Base-by-base conservation (phyloP, 2,329 filamentous ascomycete species). In the Botrytis elliptica region DNA sequence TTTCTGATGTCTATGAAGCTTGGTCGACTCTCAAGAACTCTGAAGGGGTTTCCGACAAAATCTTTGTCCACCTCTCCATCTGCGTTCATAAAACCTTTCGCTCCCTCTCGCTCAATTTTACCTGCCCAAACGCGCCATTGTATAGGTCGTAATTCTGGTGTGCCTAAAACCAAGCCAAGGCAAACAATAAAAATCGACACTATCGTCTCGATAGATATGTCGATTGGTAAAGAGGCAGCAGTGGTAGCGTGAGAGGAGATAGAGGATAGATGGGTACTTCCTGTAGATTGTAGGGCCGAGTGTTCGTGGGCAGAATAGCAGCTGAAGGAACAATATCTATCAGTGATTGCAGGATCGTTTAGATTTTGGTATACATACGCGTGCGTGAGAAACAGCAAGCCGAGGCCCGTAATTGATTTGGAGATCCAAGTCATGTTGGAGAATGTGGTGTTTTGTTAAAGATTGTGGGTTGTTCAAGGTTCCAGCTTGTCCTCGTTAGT, bases 261-360 rank as follows among this genome's bases (percentile, higher is more conserved):
- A 60, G 85, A 81, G 44, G 85, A 84, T 62, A 85, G 81, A 71
- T 86, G 82, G 49, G 86, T 85, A 69, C 86, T 85, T 70, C 84
- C 83, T 77, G 86, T 86, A 73, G 91, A 88, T 78, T 91, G 89
- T 68, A 97, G 88, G 36, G 90, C 87, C 10, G 93, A 92, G 84
- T 97, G 93, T 84, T 99, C 96, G 83, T 97, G 93, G 65, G 95
- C 94, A 70, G 96, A 99, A 84, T 98, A 99, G 84, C 95, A 97
- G 76, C 96, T 99, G 81, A 69, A 69, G n/a, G 38, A 63, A 65
- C 63, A n/a, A 40, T 52, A 42, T 59, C 49, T 33, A 40, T 70
- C 57, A 70, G 63, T 44, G 40, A 38, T 62, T 60, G 40, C 29
- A 36, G 52, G 6, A 42, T 74, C 63, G 16, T 66, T 72, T 64